Evolutionary conservation across 306 rosid genomes (phyloP).

Genomic region (Neltuma alba): DNA sequence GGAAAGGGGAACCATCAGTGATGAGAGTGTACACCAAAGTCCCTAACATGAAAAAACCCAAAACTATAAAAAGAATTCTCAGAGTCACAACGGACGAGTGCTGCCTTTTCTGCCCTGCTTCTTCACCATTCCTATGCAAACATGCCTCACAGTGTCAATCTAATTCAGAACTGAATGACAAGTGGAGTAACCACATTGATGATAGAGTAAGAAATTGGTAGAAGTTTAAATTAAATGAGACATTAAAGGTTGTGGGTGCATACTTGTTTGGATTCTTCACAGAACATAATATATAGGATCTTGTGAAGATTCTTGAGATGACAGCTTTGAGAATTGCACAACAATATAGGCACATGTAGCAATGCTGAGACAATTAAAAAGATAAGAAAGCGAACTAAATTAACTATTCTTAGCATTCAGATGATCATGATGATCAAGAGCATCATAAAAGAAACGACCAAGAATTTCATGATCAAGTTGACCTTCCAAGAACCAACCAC

Average conservation of each 20-base stretch:
- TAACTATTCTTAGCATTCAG: slow-evolving; percentile 16
- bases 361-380: slow-evolving; percentile 52
- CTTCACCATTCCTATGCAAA: slow-evolving; percentile 49
- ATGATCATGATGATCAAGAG: not conserved
- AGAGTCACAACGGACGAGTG: slow-evolving; percentile 45
- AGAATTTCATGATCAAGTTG: slow-evolving; percentile 27
- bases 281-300: slow-evolving; percentile 72
- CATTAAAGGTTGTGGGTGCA: slow-evolving; percentile 36
- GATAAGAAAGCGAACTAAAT: slow-evolving; percentile 21
- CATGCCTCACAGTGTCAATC: slow-evolving; percentile 9
- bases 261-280: slow-evolving; percentile 67
- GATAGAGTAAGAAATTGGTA: not conserved
- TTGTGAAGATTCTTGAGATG: slow-evolving; percentile 64
- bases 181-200: slow-evolving; percentile 8
- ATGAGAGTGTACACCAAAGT: slow-evolving; percentile 68
- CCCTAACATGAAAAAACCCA: slow-evolving; percentile 73
- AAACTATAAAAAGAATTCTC: slow-evolving; percentile 56
- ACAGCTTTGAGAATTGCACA: slow-evolving; percentile 70
- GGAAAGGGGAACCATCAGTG: slow-evolving; percentile 81
- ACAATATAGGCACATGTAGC: slow-evolving; percentile 64
- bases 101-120: slow-evolving; percentile 41
- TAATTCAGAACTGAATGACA: slow-evolving; percentile 20
- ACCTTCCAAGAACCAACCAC: slow-evolving; percentile 12
- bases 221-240: not conserved
- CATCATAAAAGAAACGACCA: slow-evolving; percentile 23